phyloP scores from a whole-genome alignment of 345 rosid genomes.

The Salix caprea region DNA sequence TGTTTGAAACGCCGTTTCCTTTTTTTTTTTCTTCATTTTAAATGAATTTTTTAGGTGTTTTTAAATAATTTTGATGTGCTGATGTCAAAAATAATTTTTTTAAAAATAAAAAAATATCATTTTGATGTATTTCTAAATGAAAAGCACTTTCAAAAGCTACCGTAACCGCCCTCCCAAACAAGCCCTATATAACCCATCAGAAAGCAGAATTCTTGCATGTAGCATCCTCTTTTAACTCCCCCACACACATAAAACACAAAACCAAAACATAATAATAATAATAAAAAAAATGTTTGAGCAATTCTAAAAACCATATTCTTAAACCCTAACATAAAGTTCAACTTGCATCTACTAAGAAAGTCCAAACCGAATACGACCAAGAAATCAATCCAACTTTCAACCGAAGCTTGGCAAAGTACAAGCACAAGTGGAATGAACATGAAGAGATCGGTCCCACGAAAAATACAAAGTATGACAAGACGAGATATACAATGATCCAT shows the following conservation, averaged over 20 bases:
- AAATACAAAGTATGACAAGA: background rate
- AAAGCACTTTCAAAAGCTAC: no score
- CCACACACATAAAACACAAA: background rate
- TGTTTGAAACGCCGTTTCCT: no score
- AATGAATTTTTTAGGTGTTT: no score
- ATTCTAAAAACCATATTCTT: background rate
- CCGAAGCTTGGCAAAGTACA: background rate
- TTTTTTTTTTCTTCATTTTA: no score
- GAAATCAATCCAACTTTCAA: background rate
- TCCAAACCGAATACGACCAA: background rate
- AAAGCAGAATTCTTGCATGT: background rate
- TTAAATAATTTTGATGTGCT: no score
- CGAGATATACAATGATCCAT: background rate
- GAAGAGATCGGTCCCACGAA: background rate
- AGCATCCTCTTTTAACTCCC: no score
- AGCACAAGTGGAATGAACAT: background rate
- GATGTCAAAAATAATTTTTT: no score
- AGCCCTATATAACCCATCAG: background rate
- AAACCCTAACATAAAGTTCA: background rate
- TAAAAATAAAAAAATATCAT: no score
- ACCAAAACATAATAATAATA: background rate
- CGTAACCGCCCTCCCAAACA: no score
- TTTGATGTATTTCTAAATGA: no score
- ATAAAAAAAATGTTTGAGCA: background rate
- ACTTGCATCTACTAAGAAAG: background rate